Percentiles rank a stretch among this genome's conserved stretches.
Conservation (phyloP, 768 basidiomycete genomes). For the Amanita fuliginea region DNA sequence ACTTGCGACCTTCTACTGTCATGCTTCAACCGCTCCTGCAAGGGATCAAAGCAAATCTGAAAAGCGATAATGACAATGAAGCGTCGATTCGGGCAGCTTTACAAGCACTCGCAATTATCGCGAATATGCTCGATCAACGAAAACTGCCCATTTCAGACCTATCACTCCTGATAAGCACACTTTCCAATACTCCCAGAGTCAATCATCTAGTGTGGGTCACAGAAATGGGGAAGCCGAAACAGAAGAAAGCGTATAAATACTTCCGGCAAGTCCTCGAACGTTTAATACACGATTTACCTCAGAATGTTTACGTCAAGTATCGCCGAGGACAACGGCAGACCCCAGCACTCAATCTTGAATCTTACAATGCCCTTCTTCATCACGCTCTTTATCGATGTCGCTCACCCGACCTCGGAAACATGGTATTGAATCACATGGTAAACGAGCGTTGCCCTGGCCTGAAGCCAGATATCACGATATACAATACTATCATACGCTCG, state of each 20-base stretch:
- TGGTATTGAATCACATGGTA: slow-evolving; percentile 47
- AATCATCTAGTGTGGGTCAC: slow-evolving; percentile 27
- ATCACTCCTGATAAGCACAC: slow-evolving; percentile 30
- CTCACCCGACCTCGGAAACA: slow-evolving; percentile 34
- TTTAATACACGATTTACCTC: slow-evolving; percentile 25
- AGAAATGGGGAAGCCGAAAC: slow-evolving; percentile 14
- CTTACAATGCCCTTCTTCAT: slow-evolving; percentile 50
- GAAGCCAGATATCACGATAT: slow-evolving; percentile 36
- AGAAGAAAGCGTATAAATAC: slow-evolving; percentile 32
- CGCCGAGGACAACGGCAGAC: slow-evolving; percentile 7
- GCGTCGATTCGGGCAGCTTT: slow-evolving; percentile 25
- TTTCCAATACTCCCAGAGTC: slow-evolving; percentile 35
- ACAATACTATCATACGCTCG: slow-evolving; percentile 49
- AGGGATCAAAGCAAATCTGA: slow-evolving; percentile 22
- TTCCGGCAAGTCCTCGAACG: slow-evolving; percentile 35
- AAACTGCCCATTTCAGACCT: slow-evolving; percentile 35
- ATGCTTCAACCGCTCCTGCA: slow-evolving; percentile 18
- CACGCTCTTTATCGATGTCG: slow-evolving; percentile 55
- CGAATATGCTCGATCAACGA: slow-evolving; percentile 36
- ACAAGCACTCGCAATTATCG: slow-evolving; percentile 54
- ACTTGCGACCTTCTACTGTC: background rate
- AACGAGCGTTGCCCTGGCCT: slow-evolving; percentile 27
- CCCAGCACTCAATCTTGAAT: slow-evolving; percentile 26
- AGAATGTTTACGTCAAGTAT: slow-evolving; percentile 4
- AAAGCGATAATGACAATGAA: slow-evolving; percentile 13